Evolutionary conservation across 75 land plant genomes (phyloP), one percentile per base, ranked within the genome.

Genomic region (Azolla pinnata): DNA sequence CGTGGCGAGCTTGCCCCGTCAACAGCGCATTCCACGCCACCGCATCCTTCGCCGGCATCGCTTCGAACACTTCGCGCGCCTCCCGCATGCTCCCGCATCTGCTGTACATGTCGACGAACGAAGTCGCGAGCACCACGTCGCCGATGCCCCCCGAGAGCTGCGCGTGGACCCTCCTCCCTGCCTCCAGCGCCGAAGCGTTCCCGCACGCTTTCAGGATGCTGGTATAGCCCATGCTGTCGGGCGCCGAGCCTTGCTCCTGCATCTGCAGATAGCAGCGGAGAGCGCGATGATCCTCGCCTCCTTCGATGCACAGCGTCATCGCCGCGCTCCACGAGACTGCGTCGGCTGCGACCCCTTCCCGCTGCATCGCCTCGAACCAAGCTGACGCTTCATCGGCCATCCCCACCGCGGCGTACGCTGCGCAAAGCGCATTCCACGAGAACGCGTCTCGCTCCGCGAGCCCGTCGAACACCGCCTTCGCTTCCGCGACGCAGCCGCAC

Each of bases 361-460:
- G 27, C 38, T 68, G 7, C 76, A 73, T 68, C 12, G 49, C 38
- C 1, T 4, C 33, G 35, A 55, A 73, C 1, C 27, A 5, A 18
- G 33, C 26, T 17, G 67, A 1, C 27, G 63, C 66, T 26, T 76
- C 63, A 46, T 70, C 66, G 14, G 53, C 44, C 51, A 45, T 38
- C n/a, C 80, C 77, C 45, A 54, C 25, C n/a, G 47, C 10, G 0
- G 60, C 56, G 49, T 60, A 65, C 28, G 44, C 63, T 4, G 53
- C 19, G 21, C 72, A 52, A 33, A 83, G 35, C 5, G 65, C 49
- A 59, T 80, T 80, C 77, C 74, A 76, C 10, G 80, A 69, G 16
- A 76, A 72, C 25, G 67, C 62, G 40, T 40, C 67, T 49, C 62
- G 69, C 4, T 9, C 31, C 0, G 74, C 68, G 66, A 83, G 69